Percentiles rank a stretch among this genome's conserved stretches.
Evolutionary conservation across 306 rosid genomes (phyloP).

Genomic region (Lathyrus sativus): DNA sequence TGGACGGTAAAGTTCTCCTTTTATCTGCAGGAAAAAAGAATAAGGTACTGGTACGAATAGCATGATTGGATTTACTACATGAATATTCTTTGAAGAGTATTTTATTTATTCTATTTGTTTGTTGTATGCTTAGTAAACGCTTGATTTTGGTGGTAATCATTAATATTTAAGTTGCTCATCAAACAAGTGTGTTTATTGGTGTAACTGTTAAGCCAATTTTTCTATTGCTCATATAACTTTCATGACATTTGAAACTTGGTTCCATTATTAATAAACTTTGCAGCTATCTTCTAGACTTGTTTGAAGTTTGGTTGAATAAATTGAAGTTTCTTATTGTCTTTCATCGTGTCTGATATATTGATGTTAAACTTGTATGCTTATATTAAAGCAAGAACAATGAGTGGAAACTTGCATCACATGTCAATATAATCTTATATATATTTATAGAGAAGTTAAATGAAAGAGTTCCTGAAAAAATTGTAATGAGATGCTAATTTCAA

Average conservation of each 20-base stretch:
- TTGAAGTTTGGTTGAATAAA: background rate
- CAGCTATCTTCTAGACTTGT: background rate
- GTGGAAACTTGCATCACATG: background rate
- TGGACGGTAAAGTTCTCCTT: constrained; percentile 88
- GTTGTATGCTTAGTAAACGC: constrained; percentile 25
- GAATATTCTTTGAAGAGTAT: constrained; percentile 38
- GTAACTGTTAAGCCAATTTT: constrained; percentile 6
- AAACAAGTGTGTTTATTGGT: background rate
- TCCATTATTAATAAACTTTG: constrained; percentile 6
- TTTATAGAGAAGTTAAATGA: too few species aligned
- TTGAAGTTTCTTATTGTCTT: background rate
- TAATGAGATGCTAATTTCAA: too few species aligned
- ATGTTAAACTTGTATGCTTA: background rate
- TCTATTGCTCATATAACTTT: background rate
- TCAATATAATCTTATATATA: too few species aligned
- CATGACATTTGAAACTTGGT: constrained; percentile 24
- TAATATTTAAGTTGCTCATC: background rate
- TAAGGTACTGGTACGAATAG: constrained; percentile 82
- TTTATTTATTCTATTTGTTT: constrained; percentile 26
- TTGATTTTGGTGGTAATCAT: constrained; percentile 24
- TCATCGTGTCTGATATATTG: too few species aligned
- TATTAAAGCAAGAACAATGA: background rate
- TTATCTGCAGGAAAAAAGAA: constrained; percentile 95
- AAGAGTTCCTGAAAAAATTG: too few species aligned
- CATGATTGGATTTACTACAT: constrained; percentile 39